phyloP scores from a whole-genome alignment of 2,329 filamentous ascomycete genomes.

The Cryphonectria naterciae region DNA sequence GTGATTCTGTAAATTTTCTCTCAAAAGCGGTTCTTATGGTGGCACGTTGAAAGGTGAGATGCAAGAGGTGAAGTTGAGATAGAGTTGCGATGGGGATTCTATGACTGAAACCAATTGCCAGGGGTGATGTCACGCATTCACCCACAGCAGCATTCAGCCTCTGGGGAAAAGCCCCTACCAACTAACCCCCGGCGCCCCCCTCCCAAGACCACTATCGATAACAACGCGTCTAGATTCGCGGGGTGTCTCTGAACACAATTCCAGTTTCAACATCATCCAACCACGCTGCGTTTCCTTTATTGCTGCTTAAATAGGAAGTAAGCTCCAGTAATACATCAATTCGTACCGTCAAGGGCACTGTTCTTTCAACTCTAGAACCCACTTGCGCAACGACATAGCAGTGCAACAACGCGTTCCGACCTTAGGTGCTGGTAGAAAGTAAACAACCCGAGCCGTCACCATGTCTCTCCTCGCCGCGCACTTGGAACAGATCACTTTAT shows the following conservation, averaged over 20 bases:
- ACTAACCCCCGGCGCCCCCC: neutral
- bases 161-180: neutral
- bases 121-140: slow-evolving; percentile 13
- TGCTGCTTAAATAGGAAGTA: neutral
- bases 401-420: neutral
- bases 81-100: slow-evolving; percentile 12
- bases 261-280: neutral
- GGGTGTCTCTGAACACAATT: neutral
- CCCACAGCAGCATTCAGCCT: slow-evolving; percentile 4
- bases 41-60: neutral
- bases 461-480: slow-evolving; percentile 75
- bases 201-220: slow-evolving; percentile 1
- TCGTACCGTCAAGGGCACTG: neutral
- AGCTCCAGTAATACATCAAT: neutral
- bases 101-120: neutral
- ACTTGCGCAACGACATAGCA: too few relatives aligned
- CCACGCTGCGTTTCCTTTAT: neutral
- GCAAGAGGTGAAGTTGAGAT: slow-evolving; percentile 17
- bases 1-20: neutral
- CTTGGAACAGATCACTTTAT: slow-evolving; percentile 76
- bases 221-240: neutral
- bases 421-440: neutral
- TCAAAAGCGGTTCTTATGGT: neutral
- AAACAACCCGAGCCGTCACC: slow-evolving; percentile 32
- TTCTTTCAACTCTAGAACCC: too few relatives aligned